Conservation (phyloP, 768 basidiomycete species). For the Tricholoma sp. region DNA sequence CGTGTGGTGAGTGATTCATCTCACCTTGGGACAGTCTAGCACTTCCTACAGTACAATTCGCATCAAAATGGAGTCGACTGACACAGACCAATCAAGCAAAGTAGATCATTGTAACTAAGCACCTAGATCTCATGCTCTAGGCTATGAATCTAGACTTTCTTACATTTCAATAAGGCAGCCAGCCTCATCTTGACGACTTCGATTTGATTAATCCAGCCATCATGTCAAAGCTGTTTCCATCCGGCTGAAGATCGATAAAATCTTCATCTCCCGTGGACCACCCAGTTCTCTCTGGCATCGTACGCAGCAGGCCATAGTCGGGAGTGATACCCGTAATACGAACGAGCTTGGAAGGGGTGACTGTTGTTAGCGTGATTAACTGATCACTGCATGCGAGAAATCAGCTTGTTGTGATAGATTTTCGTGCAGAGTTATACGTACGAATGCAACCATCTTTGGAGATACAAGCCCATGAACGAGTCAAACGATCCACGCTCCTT, state of each 20-base stretch:
- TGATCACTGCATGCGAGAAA: constrained; percentile 57
- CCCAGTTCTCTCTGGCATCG: constrained; percentile 52
- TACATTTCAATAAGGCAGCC: no score
- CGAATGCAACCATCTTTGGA: constrained; percentile 88
- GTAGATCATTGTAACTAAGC: no score
- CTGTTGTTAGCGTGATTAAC: constrained; percentile 76
- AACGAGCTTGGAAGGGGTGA: constrained; percentile 60
- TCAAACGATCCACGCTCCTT: constrained; percentile 64
- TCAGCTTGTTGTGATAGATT: neutral
- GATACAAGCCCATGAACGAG: constrained; percentile 77
- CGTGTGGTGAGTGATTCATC: no score
- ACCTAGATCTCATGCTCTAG: no score
- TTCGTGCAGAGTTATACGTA: constrained; percentile 37
- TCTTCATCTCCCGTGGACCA: constrained; percentile 26
- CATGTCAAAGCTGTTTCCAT: constrained; percentile 95
- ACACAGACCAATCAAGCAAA: no score
- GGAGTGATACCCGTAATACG: constrained; percentile 83
- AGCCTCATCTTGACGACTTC: constrained; percentile 27
- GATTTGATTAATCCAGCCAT: constrained; percentile 81
- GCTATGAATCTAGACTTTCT: no score
- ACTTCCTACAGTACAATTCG: no score
- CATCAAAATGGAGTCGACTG: no score
- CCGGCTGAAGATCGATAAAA: constrained; percentile 91
- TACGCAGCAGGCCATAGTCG: constrained; percentile 84
- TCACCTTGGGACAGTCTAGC: no score